Base-by-base conservation (phyloP, 176 grass and related monocot species). In the Luzula sylvatica region DNA sequence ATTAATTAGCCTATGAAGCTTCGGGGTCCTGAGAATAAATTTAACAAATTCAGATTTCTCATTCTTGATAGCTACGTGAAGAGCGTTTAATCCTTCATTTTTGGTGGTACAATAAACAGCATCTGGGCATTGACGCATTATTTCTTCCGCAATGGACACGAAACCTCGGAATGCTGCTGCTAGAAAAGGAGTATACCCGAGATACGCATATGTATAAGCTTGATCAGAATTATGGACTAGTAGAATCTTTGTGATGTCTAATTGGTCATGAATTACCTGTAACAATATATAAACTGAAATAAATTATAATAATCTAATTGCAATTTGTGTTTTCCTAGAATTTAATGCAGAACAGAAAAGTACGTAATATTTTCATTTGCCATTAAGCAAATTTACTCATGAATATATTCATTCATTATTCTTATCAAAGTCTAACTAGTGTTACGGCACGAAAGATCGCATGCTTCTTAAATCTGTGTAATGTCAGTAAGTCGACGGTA, bases 1-100 rank as follows among this genome's bases (percentile, higher is more conserved):
- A 21, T 58, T 58, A 38, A 58, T 58, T 11, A 58, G 55, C 55
- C 55, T 58, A 5, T 7, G 55, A 13, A 58, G 38, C 29, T 23
- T n/a, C 21, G 55, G 55, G 38, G 30, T 23, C 2, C 16, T 17
- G 20, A 58, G 8, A 3, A 58, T 18, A 38, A 38, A 58, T 1
- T 14, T 11, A 0, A 58, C 27, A 28, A 18, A 38, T 20, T 58
- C 38, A 11, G 17, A 11, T 2, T 40, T 18, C 15, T 58, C 28
- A 17, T 58, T 40, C 7, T 40, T 3, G 17, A 58, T 11, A 11
- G 55, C 55, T 40, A 2, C 5, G 38, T 58, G 28, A 41, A 58
- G 55, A 0, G 8, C 30, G 15, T 58, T 58, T 11, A 11, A 22
- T 20, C 18, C 38, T 7, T 58, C 32, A 0, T 4, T 11, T n/a